Evolutionary conservation across 306 rosid species (phyloP).

Genomic region (Cicer arietinum): DNA sequence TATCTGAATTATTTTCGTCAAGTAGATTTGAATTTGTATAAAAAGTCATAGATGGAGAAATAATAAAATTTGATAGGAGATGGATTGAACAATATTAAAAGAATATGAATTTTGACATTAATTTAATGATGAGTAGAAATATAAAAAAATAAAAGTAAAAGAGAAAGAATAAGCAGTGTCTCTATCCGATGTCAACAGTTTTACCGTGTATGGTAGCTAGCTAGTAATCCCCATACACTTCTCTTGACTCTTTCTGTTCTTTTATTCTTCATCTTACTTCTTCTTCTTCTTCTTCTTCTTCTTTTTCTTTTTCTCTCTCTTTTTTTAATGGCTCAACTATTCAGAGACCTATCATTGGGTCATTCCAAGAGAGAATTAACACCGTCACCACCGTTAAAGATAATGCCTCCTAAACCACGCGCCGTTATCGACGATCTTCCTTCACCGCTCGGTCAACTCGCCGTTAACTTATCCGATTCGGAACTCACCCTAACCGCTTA

Average conservation of each 20-base stretch:
- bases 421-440: slow-evolving; percentile 65
- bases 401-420: slow-evolving; percentile 48
- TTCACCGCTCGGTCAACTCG: slow-evolving; percentile 82
- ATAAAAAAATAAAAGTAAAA: slow-evolving; percentile 15
- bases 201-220: slow-evolving; percentile 37
- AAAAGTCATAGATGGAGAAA: slow-evolving; percentile 2
- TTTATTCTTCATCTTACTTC: background rate
- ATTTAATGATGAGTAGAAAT: background rate
- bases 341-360: slow-evolving; percentile 89
- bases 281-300: background rate
- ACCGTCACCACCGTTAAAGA: slow-evolving; percentile 47
- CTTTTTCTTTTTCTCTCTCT: slow-evolving; percentile 19
- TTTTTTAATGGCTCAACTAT: slow-evolving; percentile 79
- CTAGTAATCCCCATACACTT: slow-evolving; percentile 4
- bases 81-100: background rate
- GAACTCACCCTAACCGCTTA: slow-evolving; percentile 83
- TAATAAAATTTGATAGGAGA: background rate
- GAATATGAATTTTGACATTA: background rate
- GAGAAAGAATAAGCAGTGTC: slow-evolving; percentile 33
- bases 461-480: slow-evolving; percentile 69
- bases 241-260: slow-evolving; percentile 37
- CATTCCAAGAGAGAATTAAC: slow-evolving; percentile 77
- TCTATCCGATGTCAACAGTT: slow-evolving; percentile 30
- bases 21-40: background rate
- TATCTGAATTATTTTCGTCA: slow-evolving; percentile 2